Percentiles rank a stretch among this genome's conserved stretches.
Evolutionary conservation across 179 eudicot genomes (phyloP).

Genomic region (Silene noctiflora): DNA sequence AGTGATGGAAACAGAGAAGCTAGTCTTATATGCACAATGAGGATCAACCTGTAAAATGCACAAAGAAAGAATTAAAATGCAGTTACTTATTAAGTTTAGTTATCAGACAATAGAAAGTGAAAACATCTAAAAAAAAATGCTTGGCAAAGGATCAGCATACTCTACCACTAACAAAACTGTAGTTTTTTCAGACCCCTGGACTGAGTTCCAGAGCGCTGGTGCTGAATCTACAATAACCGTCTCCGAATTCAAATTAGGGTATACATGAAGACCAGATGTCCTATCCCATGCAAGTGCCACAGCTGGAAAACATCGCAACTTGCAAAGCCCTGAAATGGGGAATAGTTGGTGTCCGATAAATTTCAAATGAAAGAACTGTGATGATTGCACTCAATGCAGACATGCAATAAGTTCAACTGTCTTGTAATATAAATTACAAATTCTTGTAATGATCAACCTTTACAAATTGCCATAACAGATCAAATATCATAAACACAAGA

Average conservation of each 20-base stretch:
- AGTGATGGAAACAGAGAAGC: slow-evolving; percentile 53
- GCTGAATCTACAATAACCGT: slow-evolving; percentile 77
- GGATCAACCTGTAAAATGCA: slow-evolving; percentile 73
- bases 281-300: slow-evolving; percentile 95
- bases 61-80: slow-evolving; percentile 2
- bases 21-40: slow-evolving; percentile 80
- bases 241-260: slow-evolving; percentile 73
- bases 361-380: neutral
- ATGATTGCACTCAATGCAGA: neutral
- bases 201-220: slow-evolving; percentile 85
- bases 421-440: neutral
- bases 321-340: slow-evolving; percentile 67
- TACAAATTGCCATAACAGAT: neutral
- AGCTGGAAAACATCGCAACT: slow-evolving; percentile 95
- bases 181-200: slow-evolving; percentile 69
- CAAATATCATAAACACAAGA: no score
- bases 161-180: slow-evolving; percentile 74
- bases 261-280: slow-evolving; percentile 78
- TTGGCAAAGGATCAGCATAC: slow-evolving; percentile 8
- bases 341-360: slow-evolving; percentile 21
- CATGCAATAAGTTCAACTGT: neutral
- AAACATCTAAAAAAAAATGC: slow-evolving; percentile 4
- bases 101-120: slow-evolving; percentile 7
- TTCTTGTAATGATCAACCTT: neutral
- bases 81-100: neutral